Percentiles rank a stretch among this genome's conserved stretches.
phyloP scores from a whole-genome alignment of 2,329 filamentous ascomycete species.

The Apiospora sp. region DNA sequence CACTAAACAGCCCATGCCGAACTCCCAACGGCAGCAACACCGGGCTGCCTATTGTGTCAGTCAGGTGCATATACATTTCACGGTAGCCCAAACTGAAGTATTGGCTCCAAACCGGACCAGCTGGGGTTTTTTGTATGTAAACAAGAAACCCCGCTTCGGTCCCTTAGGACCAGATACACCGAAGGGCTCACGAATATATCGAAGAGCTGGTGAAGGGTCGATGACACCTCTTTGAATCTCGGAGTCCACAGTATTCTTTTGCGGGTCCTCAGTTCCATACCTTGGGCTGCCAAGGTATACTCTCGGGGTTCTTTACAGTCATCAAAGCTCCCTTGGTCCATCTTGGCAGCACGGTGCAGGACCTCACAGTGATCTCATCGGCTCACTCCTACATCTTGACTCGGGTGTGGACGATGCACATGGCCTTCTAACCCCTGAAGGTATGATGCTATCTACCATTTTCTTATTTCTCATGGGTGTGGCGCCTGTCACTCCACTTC shows the following conservation, averaged over 20 bases:
- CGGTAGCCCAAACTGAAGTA: neutral
- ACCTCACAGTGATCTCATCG: neutral
- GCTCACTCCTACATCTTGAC: neutral
- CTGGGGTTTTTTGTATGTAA: neutral
- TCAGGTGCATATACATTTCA: neutral
- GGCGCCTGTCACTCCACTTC: neutral
- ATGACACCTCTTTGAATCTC: neutral
- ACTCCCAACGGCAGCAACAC: neutral
- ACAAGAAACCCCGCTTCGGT: neutral
- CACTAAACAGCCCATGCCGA: neutral
- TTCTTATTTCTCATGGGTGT: neutral
- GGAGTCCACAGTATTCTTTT: neutral
- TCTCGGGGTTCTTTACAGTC: neutral
- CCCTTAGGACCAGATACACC: neutral
- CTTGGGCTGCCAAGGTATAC: neutral
- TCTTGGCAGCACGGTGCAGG: neutral
- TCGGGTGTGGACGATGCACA: neutral
- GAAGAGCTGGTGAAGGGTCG: neutral
- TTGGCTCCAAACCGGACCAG: neutral
- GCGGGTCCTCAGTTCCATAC: neutral
- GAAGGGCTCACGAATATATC: neutral
- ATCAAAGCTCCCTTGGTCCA: neutral
- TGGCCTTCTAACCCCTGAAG: neutral
- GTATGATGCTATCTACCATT: conserved; percentile 2
- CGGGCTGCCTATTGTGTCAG: neutral